Evolutionary conservation across 2,329 filamentous ascomycete species (phyloP).

Genomic region (Phaeomoniella chlamydospora): DNA sequence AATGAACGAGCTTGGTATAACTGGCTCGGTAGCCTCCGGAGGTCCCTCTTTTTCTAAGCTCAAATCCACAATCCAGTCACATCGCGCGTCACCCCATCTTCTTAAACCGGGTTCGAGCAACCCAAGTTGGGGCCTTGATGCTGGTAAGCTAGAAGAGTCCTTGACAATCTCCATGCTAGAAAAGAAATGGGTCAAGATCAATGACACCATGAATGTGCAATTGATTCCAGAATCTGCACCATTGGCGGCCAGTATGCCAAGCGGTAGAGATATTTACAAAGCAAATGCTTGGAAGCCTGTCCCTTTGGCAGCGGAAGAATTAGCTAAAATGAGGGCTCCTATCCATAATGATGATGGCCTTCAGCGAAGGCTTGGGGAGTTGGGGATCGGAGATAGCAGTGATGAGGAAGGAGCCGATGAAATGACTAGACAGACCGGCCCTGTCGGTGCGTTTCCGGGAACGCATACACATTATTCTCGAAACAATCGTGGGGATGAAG

Average conservation of each 20-base stretch:
- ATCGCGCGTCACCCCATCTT: neutral
- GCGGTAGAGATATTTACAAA: constrained; percentile 71
- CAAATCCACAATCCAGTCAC: constrained; percentile 10
- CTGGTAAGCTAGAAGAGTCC: constrained; percentile 69
- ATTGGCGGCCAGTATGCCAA: constrained; percentile 66
- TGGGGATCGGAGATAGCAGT: constrained; percentile 30
- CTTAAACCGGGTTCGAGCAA: neutral
- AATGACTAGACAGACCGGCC: constrained; percentile 6
- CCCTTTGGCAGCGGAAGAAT: constrained; percentile 45
- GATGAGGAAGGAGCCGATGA: constrained; percentile 18
- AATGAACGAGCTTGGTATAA: constrained; percentile 34
- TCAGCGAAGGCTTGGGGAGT: constrained; percentile 14
- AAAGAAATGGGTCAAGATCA: constrained; percentile 80
- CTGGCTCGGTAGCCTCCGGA: constrained; percentile 3
- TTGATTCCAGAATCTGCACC: constrained; percentile 56
- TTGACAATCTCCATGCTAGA: constrained; percentile 77
- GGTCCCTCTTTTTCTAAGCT: constrained; percentile 5
- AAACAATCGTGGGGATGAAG: neutral
- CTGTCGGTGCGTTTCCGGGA: constrained; percentile 20
- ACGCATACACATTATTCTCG: constrained; percentile 2
- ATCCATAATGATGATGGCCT: constrained; percentile 31
- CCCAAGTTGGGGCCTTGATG: constrained; percentile 63
- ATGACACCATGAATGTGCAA: constrained; percentile 85
- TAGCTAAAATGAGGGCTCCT: constrained; percentile 45
- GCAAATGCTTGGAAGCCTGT: constrained; percentile 55